Evolutionary conservation across 108 stramenopile species (phyloP).

Genomic region (Heterococcus sp.): DNA sequence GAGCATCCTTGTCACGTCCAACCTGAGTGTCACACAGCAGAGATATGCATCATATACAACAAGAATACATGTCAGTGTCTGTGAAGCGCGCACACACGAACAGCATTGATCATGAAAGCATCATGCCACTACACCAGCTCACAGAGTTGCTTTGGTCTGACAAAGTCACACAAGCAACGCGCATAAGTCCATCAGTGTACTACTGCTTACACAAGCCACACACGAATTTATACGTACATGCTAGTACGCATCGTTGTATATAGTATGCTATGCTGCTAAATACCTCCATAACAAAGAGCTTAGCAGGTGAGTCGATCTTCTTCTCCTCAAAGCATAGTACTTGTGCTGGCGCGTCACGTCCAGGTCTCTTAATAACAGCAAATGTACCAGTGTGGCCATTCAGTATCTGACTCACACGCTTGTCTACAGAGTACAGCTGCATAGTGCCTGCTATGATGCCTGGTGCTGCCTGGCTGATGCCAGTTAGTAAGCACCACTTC

Average conservation of each 20-base stretch:
- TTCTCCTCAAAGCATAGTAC: slow-evolving; percentile 94
- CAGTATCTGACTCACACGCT: slow-evolving; percentile 90
- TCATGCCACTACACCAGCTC: too few species aligned
- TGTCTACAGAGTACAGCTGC: slow-evolving; percentile 94
- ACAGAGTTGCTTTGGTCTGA: too few species aligned
- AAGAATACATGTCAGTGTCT: not conserved
- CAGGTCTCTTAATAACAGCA: slow-evolving; percentile 75
- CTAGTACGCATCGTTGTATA: too few species aligned
- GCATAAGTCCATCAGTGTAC: too few species aligned
- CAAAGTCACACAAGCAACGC: too few species aligned
- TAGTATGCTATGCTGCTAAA: too few species aligned
- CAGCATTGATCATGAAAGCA: not conserved
- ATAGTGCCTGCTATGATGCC: slow-evolving; percentile 87
- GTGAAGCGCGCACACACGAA: too few species aligned
- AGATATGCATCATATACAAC: not conserved
- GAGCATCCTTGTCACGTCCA: slow-evolving; percentile 83
- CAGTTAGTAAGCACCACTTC: slow-evolving; percentile 95
- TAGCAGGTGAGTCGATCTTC: slow-evolving; percentile 72
- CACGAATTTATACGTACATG: too few species aligned
- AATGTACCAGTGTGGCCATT: slow-evolving; percentile 92
- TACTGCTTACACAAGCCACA: too few species aligned
- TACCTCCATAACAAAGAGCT: slow-evolving; percentile 90
- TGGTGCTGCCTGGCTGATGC: slow-evolving; percentile 77
- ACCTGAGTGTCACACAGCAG: not conserved
- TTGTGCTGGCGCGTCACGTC: slow-evolving; percentile 82